Conservation (phyloP, 2,329 filamentous ascomycete genomes). For the Aspergillus nomiae region DNA sequence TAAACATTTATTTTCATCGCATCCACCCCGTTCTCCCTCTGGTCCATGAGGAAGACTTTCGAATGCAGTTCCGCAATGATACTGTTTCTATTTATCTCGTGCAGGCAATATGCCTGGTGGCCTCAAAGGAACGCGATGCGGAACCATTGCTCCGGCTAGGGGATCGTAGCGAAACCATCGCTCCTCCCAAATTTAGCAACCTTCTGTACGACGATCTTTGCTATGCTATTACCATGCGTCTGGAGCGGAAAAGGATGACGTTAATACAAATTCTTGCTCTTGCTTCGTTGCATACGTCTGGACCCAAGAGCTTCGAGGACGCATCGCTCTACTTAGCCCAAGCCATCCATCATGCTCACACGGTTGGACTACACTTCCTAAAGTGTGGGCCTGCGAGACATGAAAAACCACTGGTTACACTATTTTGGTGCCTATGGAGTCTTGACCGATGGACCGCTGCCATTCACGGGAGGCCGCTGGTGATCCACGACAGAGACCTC, state of each 20-base stretch:
- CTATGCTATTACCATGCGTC: constrained; percentile 26
- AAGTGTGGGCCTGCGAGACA: constrained; percentile 9
- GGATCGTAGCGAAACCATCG: neutral
- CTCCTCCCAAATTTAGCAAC: constrained; percentile 13
- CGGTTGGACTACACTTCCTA: constrained; percentile 30
- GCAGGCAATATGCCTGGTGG: constrained; percentile 35
- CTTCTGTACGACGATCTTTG: constrained; percentile 25
- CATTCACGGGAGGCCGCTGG: constrained; percentile 22
- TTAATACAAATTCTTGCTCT: constrained; percentile 33
- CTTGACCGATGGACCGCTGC: constrained; percentile 27
- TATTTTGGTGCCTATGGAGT: constrained; percentile 28
- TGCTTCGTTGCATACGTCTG: constrained; percentile 35
- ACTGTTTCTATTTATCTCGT: constrained; percentile 26
- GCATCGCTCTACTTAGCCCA: constrained; percentile 30
- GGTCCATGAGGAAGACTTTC: constrained; percentile 28
- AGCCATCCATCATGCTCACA: constrained; percentile 36
- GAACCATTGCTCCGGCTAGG: constrained; percentile 25
- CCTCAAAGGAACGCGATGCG: constrained; percentile 32
- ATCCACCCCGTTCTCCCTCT: constrained; percentile 34
- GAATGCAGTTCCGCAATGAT: constrained; percentile 22
- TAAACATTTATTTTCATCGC: constrained; percentile 33
- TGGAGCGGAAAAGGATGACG: constrained; percentile 20
- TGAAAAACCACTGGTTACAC: neutral
- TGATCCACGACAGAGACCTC: constrained; percentile 23
- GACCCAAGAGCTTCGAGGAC: constrained; percentile 33